Evolutionary conservation across 352 stramenopile genomes (phyloP), one percentile per base, ranked within the genome.

Genomic region (Thraustochytrium striatum): DNA sequence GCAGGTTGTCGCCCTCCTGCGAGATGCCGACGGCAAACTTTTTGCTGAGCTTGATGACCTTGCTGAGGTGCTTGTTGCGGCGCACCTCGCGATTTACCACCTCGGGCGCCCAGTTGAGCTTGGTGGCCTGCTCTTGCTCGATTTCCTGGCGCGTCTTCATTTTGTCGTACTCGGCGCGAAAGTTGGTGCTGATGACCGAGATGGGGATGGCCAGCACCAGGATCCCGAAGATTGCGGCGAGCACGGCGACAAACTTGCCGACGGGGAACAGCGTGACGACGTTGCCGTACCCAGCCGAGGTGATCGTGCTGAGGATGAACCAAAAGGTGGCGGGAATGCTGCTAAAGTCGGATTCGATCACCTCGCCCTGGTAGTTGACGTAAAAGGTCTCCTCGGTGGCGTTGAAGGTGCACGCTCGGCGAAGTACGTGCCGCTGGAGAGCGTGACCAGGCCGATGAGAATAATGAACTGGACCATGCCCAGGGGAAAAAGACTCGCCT

Each of bases 251-350:
- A 8, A 91, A 65, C 69, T 92, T 91, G 9, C 89, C 90, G 0
- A 80, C n/a, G 35, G 86, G 78, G 19, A 88, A 94, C 65, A 91
- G 85, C 1, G 90, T 89, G 1, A 85, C 88, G 87, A 92, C 91
- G 69, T 94, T 89, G 0, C 90, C 90, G 65, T 93, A 94, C 0
- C 90, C 90, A 2, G 94, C 90, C 0, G 90, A 92, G 38, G 90
- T 93, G 88, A 94, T 93, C 30, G 90, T 94, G 79, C 93, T 89
- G 57, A 94, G 90, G 73, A 87, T 90, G 87, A 89, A 94, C 89
- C 89, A 93, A 44, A 93, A 93, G 5, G 89, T 90, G 30, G 86
- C 84, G 0, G 87, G 85, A 61, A 94, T 93, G 61, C 88, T 91
- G 78, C 82, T 87, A 82, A 91, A 93, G 33, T 86, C 87, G 35